Evolutionary conservation across 2,329 filamentous ascomycete species (phyloP).

Genomic region (Fusarium multiceps): DNA sequence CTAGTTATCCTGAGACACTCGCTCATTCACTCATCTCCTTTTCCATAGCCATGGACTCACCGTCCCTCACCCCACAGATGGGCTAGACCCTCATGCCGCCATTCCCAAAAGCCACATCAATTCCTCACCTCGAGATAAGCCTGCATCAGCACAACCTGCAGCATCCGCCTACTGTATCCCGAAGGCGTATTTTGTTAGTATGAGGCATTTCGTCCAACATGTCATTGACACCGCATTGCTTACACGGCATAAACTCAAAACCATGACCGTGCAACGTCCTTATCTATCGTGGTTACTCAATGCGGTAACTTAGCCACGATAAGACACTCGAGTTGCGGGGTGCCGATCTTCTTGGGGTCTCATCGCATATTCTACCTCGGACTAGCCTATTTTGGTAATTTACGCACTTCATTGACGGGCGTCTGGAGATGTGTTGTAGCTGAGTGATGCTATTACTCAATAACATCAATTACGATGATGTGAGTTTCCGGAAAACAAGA

Average conservation of each 20-base stretch:
- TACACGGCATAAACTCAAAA: neutral
- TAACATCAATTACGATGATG: fast-evolving
- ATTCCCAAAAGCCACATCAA: neutral
- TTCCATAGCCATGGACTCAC: fast-evolving
- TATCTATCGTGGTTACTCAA: constrained; percentile 22
- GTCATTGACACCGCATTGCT: neutral
- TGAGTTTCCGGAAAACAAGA: neutral
- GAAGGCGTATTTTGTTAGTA: neutral
- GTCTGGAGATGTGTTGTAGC: neutral
- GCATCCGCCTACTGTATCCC: neutral
- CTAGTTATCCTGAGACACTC: neutral
- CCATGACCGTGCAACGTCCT: neutral
- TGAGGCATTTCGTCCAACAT: constrained; percentile 5
- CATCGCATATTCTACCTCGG: neutral
- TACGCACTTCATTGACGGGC: constrained; percentile 33
- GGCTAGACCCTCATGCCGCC: neutral
- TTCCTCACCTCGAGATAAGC: constrained; percentile 3
- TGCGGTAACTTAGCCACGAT: constrained; percentile 45
- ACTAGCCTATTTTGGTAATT: constrained; percentile 33
- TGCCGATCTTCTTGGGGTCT: constrained; percentile 9
- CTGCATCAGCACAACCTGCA: neutral
- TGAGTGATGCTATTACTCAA: neutral
- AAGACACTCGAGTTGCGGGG: constrained; percentile 17
- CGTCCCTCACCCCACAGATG: neutral
- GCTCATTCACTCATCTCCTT: neutral